Conservation (phyloP, 192 early-diverging fungal species). For the Coemansia sp. region DNA sequence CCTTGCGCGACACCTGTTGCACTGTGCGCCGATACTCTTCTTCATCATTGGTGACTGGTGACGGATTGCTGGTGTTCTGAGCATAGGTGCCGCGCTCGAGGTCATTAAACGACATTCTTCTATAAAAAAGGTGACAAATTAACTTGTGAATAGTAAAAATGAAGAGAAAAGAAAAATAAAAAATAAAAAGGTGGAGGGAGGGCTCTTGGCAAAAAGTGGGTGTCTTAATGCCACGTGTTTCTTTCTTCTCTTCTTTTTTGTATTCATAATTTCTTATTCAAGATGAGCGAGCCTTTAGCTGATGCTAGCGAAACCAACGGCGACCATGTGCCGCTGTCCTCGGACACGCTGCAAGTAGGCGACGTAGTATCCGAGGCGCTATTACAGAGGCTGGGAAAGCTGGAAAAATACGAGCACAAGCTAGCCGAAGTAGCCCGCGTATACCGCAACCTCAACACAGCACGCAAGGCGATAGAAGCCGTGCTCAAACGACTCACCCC, state of each 20-base stretch:
- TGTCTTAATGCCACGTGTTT: background rate
- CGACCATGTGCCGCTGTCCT: constrained; percentile 15
- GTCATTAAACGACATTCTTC: constrained; percentile 65
- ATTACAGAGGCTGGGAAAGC: constrained; percentile 21
- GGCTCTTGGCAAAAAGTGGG: too few relatives aligned
- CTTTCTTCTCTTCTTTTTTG: background rate
- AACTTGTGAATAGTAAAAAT: background rate
- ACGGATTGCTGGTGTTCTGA: background rate
- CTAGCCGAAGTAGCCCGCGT: constrained; percentile 48
- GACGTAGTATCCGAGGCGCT: constrained; percentile 28
- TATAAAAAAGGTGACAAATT: constrained; percentile 1
- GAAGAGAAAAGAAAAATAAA: background rate
- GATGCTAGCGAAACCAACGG: constrained; percentile 4
- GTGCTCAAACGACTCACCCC: constrained; percentile 47
- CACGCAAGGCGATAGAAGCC: constrained; percentile 43
- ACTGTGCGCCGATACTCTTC: constrained; percentile 55
- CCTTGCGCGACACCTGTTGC: constrained; percentile 75
- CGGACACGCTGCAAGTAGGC: constrained; percentile 23
- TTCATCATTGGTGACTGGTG: constrained; percentile 19
- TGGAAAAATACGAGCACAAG: constrained; percentile 55
- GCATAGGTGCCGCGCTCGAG: constrained; percentile 56
- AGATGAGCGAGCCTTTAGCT: constrained; percentile 12
- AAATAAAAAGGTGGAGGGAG: background rate
- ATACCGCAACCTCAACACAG: constrained; percentile 47
- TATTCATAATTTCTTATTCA: too few relatives aligned